These are phyloP conservation scores for Pseudogymnoascus verrucosus DNA, from an alignment of 2,329 filamentous ascomycete genomes.

Conservation along the genomic window DNA sequence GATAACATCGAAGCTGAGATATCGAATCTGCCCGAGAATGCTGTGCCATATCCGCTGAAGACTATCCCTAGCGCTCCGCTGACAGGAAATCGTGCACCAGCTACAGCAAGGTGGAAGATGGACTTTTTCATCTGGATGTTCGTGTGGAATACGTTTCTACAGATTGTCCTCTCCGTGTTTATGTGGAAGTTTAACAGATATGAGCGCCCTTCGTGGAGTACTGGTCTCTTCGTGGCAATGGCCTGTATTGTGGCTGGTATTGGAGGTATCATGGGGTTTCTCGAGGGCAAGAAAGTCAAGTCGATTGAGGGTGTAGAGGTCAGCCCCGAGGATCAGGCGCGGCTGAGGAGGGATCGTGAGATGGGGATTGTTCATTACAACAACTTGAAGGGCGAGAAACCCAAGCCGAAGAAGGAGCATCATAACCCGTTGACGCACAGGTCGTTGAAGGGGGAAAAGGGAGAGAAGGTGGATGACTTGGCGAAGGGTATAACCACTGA, in stretches of 20 bases:
- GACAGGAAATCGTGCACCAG: slow-evolving; percentile 62
- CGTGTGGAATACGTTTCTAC: slow-evolving; percentile 70
- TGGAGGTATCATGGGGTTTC: slow-evolving; percentile 61
- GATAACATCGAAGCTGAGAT: slow-evolving; percentile 39
- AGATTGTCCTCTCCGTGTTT: slow-evolving; percentile 63
- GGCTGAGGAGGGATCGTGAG: slow-evolving; percentile 44
- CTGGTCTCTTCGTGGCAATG: slow-evolving; percentile 68
- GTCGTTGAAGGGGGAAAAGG: slow-evolving; percentile 13
- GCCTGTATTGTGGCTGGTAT: slow-evolving; percentile 61
- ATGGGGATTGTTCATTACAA: slow-evolving; percentile 51
- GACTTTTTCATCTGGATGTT: slow-evolving; percentile 75
- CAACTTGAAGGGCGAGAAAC: slow-evolving; percentile 45
- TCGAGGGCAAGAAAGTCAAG: slow-evolving; percentile 66
- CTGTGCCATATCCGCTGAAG: slow-evolving; percentile 54
- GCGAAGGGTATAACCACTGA: neutral
- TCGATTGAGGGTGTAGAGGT: slow-evolving; percentile 61
- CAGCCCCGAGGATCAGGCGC: slow-evolving; percentile 45
- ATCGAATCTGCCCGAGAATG: slow-evolving; percentile 31
- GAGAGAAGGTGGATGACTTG: slow-evolving; percentile 10
- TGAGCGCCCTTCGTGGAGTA: slow-evolving; percentile 69
- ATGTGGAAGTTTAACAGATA: slow-evolving; percentile 78
- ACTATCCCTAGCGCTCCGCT: slow-evolving; percentile 59
- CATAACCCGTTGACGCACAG: slow-evolving; percentile 16
- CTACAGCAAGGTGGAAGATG: slow-evolving; percentile 65
- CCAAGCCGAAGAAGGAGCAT: slow-evolving; percentile 33